phyloP scores from a whole-genome alignment of 805 yeast genomes.

The Vanderwaltozyma polyspora region DNA sequence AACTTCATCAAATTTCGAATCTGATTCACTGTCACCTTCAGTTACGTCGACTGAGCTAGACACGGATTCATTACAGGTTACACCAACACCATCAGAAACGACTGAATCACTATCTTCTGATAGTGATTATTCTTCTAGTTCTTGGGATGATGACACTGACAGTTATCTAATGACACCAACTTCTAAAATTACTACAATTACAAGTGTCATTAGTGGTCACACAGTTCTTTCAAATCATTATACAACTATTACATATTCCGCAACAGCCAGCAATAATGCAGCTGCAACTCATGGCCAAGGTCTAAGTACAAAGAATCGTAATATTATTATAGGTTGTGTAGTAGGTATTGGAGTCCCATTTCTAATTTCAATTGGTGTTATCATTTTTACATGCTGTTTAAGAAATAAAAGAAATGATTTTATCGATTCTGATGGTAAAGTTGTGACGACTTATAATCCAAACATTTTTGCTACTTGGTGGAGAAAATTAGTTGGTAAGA shows the following conservation, averaged over 20 bases:
- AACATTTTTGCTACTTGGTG: constrained; percentile 16
- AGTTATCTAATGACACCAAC: too few relatives aligned
- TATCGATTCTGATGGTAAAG: constrained; percentile 24
- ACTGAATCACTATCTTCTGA: too few relatives aligned
- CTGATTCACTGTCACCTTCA: too few relatives aligned
- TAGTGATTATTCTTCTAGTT: too few relatives aligned
- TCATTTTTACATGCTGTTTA: constrained; percentile 17
- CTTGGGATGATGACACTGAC: too few relatives aligned
- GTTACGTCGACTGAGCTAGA: too few relatives aligned
- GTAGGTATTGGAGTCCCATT: constrained; percentile 61
- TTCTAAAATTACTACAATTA: constrained; percentile 12
- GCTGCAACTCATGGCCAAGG: constrained; percentile 23
- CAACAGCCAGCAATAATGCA: constrained; percentile 18
- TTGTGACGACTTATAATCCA: constrained; percentile 19
- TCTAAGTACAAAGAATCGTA: constrained; percentile 35
- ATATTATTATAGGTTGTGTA: constrained; percentile 52
- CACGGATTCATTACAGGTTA: too few relatives aligned
- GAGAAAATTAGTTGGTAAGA: constrained; percentile 15
- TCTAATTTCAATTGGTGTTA: constrained; percentile 15
- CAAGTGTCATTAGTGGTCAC: constrained; percentile 21
- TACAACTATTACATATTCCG: constrained; percentile 22
- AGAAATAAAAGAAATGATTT: constrained; percentile 19
- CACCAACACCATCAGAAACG: too few relatives aligned
- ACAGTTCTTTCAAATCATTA: constrained; percentile 23
- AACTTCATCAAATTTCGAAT: too few relatives aligned